Conservation (phyloP, 257 asterid genomes). For the Ajuga chamaepitys region DNA sequence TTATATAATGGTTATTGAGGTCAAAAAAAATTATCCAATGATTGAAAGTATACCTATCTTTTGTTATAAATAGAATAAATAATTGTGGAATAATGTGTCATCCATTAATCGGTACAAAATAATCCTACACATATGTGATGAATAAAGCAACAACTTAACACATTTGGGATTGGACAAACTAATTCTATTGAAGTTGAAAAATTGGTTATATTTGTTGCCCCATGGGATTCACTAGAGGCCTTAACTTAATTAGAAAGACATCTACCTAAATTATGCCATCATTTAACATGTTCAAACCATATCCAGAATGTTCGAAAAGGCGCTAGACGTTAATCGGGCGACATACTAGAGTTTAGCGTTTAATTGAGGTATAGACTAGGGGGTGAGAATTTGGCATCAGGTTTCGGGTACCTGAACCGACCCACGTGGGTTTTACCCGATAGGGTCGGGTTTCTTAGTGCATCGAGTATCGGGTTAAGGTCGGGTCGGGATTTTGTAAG, state of each 20-base stretch:
- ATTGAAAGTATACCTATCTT: slow-evolving; percentile 22
- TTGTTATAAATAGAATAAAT: background rate
- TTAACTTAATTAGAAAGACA: slow-evolving; percentile 5
- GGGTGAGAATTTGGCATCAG: too few species aligned
- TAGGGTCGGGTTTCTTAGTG: too few species aligned
- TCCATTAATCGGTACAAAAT: slow-evolving; percentile 21
- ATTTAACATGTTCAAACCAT: background rate
- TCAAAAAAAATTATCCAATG: slow-evolving; percentile 14
- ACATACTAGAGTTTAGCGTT: too few species aligned
- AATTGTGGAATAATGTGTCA: slow-evolving; percentile 30
- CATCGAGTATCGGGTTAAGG: too few species aligned
- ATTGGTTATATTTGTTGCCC: slow-evolving; percentile 15
- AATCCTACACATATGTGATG: slow-evolving; percentile 6
- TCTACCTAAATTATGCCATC: background rate
- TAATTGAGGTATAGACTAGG: too few species aligned
- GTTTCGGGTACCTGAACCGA: too few species aligned
- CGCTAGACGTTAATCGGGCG: too few species aligned
- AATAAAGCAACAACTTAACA: slow-evolving; percentile 14
- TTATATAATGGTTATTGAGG: background rate
- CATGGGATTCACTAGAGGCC: slow-evolving; percentile 33
- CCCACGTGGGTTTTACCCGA: too few species aligned
- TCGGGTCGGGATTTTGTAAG: too few species aligned
- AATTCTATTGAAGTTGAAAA: slow-evolving; percentile 10
- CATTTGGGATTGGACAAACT: slow-evolving; percentile 28
- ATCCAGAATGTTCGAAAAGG: too few species aligned